Conservation (phyloP, 441 rosid species). For the Metrosideros polymorpha region DNA sequence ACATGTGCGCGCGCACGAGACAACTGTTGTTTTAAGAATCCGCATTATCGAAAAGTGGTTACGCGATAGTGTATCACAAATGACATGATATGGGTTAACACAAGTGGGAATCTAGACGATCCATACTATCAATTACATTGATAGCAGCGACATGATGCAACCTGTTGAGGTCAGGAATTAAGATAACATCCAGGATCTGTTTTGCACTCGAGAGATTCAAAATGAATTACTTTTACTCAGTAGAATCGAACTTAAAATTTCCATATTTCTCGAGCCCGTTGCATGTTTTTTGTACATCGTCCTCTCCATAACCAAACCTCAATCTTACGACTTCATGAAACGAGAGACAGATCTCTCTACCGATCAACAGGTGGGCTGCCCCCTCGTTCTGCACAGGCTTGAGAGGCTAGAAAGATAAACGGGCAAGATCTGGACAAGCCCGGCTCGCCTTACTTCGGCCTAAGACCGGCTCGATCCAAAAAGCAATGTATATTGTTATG, state of each 20-base stretch:
- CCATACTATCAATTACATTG: neutral
- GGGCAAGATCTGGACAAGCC: neutral
- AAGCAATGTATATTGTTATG: too few species aligned
- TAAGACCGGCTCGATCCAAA: too few species aligned
- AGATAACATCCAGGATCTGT: neutral
- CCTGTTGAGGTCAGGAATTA: neutral
- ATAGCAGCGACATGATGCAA: neutral
- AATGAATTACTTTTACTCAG: neutral
- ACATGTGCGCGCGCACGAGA: neutral
- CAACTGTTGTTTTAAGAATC: accelerated
- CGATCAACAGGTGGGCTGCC: neutral
- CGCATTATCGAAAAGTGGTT: neutral
- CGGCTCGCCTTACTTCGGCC: neutral
- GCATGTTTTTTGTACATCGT: neutral
- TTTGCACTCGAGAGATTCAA: neutral
- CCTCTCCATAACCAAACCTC: neutral
- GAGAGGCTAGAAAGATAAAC: neutral
- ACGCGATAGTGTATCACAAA: neutral
- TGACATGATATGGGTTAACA: neutral
- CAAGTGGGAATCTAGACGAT: neutral
- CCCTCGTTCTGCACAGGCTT: neutral
- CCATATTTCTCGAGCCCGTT: neutral
- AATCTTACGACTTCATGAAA: neutral
- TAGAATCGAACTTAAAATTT: neutral
- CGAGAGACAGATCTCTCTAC: neutral